These are phyloP conservation scores for Tolypocladium paradoxum DNA, from an alignment of 2,329 filamentous ascomycete species.

Conservation along the genomic window DNA sequence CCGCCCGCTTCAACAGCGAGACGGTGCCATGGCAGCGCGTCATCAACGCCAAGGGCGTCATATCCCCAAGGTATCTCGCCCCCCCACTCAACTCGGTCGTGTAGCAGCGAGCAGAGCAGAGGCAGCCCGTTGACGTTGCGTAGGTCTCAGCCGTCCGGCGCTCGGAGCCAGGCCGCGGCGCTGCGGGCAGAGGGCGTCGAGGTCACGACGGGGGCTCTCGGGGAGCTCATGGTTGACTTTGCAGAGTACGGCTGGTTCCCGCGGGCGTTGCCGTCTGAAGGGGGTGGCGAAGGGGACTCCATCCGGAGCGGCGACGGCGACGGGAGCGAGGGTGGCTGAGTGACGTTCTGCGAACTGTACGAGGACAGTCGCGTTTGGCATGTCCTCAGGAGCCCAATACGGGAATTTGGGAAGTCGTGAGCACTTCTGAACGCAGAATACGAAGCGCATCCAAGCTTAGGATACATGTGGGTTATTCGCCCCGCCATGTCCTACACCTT, in stretches of 20 bases:
- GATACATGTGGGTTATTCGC: too few species aligned
- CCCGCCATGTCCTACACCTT: too few species aligned
- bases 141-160: conserved; percentile 38
- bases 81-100: neutral
- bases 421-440: too few species aligned
- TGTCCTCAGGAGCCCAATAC: too few species aligned
- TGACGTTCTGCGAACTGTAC: neutral
- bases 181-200: conserved; percentile 41
- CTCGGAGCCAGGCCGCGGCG: conserved; percentile 38
- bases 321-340: neutral
- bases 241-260: conserved; percentile 47
- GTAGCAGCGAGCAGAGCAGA: neutral
- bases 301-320: neutral
- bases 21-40: conserved; percentile 95
- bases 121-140: too few species aligned
- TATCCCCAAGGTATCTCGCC: conserved; percentile 61
- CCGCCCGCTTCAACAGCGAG: conserved; percentile 51
- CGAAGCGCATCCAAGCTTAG: too few species aligned
- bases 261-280: conserved; percentile 32
- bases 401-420: too few species aligned
- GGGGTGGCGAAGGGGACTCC: neutral
- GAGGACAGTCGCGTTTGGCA: neutral
- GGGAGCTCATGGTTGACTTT: conserved; percentile 42
- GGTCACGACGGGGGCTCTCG: conserved; percentile 36
- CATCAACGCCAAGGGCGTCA: conserved; percentile 75